Base-by-base conservation (phyloP, 1,284 basidiomycete genomes). In the Trichosporon asahii region DNA sequence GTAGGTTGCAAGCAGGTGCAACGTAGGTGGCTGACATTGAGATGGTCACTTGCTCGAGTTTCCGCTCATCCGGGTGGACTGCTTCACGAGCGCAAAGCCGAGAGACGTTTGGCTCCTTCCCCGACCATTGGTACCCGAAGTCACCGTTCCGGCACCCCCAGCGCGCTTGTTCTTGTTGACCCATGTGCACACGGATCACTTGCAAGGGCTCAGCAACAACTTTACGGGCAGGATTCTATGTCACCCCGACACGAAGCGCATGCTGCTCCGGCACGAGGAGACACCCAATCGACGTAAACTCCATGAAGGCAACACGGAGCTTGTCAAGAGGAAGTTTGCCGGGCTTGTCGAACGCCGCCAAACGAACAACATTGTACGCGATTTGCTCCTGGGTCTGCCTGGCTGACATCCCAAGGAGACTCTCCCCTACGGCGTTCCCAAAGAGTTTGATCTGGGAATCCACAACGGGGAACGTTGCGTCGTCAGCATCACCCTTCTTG, bases 181-280 rank as follows among this genome's bases (percentile, higher is more conserved):
- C 0, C 93, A 95, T 78, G 91, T 92, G 0, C 93, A 95, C 82
- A 86, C 92, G 0, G 93, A 94, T 80, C 93, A 94, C 78, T 73
- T 82, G 1, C 27, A 71, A 3, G 83, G 83, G 1, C 73, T 83
- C 11, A 68, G 70, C 6, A 67, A 74, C 29, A 33, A 72, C 6
- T 82, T 80, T 65, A 79, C 77, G 0, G 80, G 82, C 14, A 86
- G 84, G 2, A 87, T 95, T 12, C 80, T 92, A 65, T 95, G 93
- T 80, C 92, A 92, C 0, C 81, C 84, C 11, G 91, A 93, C 79
- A 89, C 93, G 12, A 94, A 93, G 81, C 87, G 90, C 68, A 93
- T 94, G 90, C 84, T 95, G 0, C 82, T 94, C 23, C 85, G 87
- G 64, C 88, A 92, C 73, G 91, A 95, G 76, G 86, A 88, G 0